These are phyloP conservation scores for Clonostachys chloroleuca DNA, from an alignment of 2,329 filamentous ascomycete species.

Conservation along the genomic window DNA sequence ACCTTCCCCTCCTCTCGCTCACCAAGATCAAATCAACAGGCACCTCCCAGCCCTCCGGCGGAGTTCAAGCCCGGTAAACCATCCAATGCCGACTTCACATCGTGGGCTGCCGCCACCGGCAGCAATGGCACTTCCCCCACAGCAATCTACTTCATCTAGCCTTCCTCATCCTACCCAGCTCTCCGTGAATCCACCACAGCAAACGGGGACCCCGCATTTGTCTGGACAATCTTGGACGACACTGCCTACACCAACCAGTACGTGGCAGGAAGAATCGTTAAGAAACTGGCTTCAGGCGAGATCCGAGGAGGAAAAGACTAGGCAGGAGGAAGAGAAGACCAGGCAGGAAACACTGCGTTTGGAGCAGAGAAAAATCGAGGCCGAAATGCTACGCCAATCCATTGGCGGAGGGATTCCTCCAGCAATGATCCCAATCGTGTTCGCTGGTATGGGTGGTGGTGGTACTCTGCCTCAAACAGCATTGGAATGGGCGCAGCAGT, in stretches of 20 bases:
- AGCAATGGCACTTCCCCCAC: constrained; percentile 55
- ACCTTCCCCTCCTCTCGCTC: constrained; percentile 48
- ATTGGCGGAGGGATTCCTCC: constrained; percentile 68
- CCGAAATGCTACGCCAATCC: constrained; percentile 67
- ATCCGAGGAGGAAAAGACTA: constrained; percentile 68
- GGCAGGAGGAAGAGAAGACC: constrained; percentile 70
- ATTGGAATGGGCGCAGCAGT: constrained; percentile 66
- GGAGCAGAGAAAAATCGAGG: constrained; percentile 69
- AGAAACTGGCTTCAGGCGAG: constrained; percentile 67
- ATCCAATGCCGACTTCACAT: constrained; percentile 66
- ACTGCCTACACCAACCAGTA: constrained; percentile 59
- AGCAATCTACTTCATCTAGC: constrained; percentile 9
- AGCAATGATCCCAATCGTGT: constrained; percentile 70
- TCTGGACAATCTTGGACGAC: constrained; percentile 18
- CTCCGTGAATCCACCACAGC: constrained; percentile 2
- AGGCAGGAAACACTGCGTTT: constrained; percentile 61
- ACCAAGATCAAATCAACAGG: constrained; percentile 41
- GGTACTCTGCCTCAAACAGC: constrained; percentile 55
- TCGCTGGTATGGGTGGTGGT: constrained; percentile 62
- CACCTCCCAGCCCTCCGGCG: constrained; percentile 28
- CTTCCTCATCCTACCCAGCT: constrained; percentile 19
- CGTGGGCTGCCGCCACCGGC: constrained; percentile 66
- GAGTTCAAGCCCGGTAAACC: constrained; percentile 40
- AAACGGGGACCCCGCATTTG: no score
- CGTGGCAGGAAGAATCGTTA: constrained; percentile 71